phyloP scores from a whole-genome alignment of 371 early-diverging fungal species.

The Encephalitozoon hellem region DNA sequence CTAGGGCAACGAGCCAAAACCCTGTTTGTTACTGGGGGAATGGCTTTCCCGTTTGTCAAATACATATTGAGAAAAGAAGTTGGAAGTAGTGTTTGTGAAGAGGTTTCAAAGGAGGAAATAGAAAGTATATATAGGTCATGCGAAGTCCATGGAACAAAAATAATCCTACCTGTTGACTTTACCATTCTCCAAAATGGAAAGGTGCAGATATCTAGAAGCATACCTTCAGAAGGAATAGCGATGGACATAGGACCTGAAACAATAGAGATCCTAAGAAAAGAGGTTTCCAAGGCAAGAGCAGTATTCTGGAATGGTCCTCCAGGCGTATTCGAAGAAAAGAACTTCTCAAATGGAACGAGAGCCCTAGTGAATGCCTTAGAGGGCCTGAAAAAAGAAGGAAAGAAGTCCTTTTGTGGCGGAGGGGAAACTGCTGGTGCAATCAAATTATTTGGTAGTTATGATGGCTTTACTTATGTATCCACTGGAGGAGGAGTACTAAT shows the following conservation, averaged over 20 bases:
- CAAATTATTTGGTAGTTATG: conserved; percentile 71
- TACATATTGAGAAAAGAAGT: conserved; percentile 69
- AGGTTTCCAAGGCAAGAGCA: conserved; percentile 70
- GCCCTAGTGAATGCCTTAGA: conserved; percentile 70
- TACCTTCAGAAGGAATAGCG: conserved; percentile 62
- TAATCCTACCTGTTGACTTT: conserved; percentile 79
- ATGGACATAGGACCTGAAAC: conserved; percentile 82
- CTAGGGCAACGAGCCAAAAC: conserved; percentile 67
- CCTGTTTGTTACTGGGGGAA: conserved; percentile 80
- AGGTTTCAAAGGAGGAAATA: conserved; percentile 68
- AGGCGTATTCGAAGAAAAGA: conserved; percentile 90
- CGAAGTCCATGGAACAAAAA: conserved; percentile 71
- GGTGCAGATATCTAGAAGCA: conserved; percentile 61
- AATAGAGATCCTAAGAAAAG: conserved; percentile 66
- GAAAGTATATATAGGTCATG: conserved; percentile 71
- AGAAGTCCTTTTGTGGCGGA: conserved; percentile 73
- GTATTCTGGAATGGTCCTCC: conserved; percentile 94
- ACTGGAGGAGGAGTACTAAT: conserved; percentile 94
- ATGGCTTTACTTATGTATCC: conserved; percentile 79
- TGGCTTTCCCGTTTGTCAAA: conserved; percentile 94
- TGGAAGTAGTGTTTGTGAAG: conserved; percentile 61
- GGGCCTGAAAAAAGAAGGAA: conserved; percentile 68
- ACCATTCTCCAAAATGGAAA: conserved; percentile 71
- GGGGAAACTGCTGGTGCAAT: conserved; percentile 95
- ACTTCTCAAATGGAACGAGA: conserved; percentile 79